Base-by-base conservation (phyloP, 2,329 filamentous ascomycete species). In the Calonectria pseudoreteaudii region DNA sequence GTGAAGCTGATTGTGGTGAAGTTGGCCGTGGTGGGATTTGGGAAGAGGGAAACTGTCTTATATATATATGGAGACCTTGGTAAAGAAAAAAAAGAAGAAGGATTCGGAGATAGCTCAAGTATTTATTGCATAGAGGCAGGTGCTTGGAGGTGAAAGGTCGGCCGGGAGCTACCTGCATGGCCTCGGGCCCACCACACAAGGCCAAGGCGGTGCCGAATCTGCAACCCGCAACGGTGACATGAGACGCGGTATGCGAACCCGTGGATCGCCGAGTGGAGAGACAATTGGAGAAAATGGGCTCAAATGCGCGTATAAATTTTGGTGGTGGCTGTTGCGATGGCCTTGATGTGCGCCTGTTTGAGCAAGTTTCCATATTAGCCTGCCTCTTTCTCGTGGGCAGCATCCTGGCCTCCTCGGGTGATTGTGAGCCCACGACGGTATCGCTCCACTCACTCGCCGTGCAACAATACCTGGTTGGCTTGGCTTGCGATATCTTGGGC, bases 331-430 rank as follows among this genome's bases (percentile, higher is more conserved):
- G 58, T 65, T 28, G 28, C 31, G 47, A 30, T 71, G 66, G 60
- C 50, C 52, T 52, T 34, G 31, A 50, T 20, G 60, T 80, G 76
- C 75, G 77, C 66, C 74, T 66, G 49, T 80, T 81, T 79, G 76
- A 53, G 50, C 50, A 53, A 53, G 50, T 53, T 53, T 53, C 30
- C 31, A 31, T 30, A 31, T 36, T 38, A 41, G 10, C 47, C 64
- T 23, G n/a, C 38, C 28, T 50, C 30, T n/a, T n/a, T 66, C 16
- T 52, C 20, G 28, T 36, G 38, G 11, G 47, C 4, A 34, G 20
- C 52, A 62, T n/a, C 34, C 60, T 47, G 36, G 38, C 38, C 36
- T 8, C 9, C 36, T 26, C 38, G 4, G 34, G 13, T 38, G 56
- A 36, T 58, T 58, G 20, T 65, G 60, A 65, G 41, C 60, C 41